A percentile compares a stretch with the other conserved stretches of the same genome.
Conservation (phyloP, 495 filamentous ascomycete genomes). For the Penicillium verhagenii region DNA sequence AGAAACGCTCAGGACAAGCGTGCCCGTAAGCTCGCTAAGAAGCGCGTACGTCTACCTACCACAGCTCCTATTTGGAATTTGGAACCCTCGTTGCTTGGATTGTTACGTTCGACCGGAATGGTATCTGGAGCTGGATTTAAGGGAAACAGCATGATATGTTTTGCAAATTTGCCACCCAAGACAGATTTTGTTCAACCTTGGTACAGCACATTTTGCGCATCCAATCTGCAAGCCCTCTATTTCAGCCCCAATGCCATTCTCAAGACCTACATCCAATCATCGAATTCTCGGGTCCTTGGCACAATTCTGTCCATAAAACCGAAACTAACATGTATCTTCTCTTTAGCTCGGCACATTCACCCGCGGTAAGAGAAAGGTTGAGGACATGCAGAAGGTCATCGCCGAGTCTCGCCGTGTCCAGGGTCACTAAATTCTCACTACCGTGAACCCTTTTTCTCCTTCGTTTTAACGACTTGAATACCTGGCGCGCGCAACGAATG, state of each 20-base stretch:
- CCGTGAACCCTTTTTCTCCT: constrained; percentile 9
- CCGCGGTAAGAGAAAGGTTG: constrained; percentile 98
- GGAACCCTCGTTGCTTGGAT: neutral
- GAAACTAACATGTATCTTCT: constrained; percentile 22
- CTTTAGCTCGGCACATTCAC: constrained; percentile 88
- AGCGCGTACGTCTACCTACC: constrained; percentile 64
- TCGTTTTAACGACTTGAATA: constrained; percentile 35
- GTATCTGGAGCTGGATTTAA: neutral
- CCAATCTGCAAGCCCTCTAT: neutral
- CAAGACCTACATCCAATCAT: neutral
- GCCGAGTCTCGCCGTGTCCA: constrained; percentile 83
- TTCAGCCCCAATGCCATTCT: neutral
- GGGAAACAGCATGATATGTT: neutral
- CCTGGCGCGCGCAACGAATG: constrained; percentile 27
- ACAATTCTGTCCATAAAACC: neutral
- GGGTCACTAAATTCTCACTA: constrained; percentile 62
- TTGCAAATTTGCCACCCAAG: constrained; percentile 3
- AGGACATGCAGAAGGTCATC: constrained; percentile 96
- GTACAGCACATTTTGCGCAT: neutral
- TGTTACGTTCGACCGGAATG: constrained; percentile 4
- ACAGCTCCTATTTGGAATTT: neutral
- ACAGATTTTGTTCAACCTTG: constrained; percentile 1
- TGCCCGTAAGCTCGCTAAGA: constrained; percentile 98
- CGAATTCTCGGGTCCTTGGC: neutral
- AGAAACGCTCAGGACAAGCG: constrained; percentile 99